Evolutionary conservation across 805 yeast genomes (phyloP).

Genomic region (Metschnikowia henanensis): DNA sequence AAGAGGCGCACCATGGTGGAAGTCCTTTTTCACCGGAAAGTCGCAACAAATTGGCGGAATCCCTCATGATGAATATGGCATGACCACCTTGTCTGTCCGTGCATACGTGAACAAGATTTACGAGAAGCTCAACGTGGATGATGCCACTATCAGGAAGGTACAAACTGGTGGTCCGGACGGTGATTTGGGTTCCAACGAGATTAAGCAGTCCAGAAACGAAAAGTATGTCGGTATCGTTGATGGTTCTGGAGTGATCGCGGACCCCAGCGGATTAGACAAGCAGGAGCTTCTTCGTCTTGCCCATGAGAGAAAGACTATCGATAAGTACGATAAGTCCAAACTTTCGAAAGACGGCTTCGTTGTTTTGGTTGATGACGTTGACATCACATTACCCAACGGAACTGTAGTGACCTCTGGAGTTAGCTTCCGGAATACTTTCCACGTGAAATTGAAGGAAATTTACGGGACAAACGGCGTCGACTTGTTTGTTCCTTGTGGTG

Average conservation of each 20-base stretch:
- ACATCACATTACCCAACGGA: constrained; percentile 77
- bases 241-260: constrained; percentile 94
- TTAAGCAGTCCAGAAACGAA: constrained; percentile 80
- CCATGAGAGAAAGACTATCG: constrained; percentile 69
- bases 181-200: constrained; percentile 95
- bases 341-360: constrained; percentile 76
- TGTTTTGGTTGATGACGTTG: constrained; percentile 82
- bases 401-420: constrained; percentile 77
- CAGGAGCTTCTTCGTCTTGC: constrained; percentile 80
- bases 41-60: constrained; percentile 92
- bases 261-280: constrained; percentile 86
- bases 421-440: constrained; percentile 88
- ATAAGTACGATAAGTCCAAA: constrained; percentile 62
- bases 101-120: constrained; percentile 88
- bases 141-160: constrained; percentile 63
- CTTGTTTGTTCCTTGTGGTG: constrained; percentile 97
- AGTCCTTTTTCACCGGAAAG: constrained; percentile 96
- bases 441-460: constrained; percentile 65
- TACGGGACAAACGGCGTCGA: constrained; percentile 63
- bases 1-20: constrained; percentile 98
- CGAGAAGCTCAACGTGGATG: constrained; percentile 67
- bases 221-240: constrained; percentile 86
- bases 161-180: constrained; percentile 99
- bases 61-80: constrained; percentile 97
- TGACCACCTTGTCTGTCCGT: constrained; percentile 94